Conservation (phyloP, 441 rosid genomes). For the Erodium trifolium region DNA sequence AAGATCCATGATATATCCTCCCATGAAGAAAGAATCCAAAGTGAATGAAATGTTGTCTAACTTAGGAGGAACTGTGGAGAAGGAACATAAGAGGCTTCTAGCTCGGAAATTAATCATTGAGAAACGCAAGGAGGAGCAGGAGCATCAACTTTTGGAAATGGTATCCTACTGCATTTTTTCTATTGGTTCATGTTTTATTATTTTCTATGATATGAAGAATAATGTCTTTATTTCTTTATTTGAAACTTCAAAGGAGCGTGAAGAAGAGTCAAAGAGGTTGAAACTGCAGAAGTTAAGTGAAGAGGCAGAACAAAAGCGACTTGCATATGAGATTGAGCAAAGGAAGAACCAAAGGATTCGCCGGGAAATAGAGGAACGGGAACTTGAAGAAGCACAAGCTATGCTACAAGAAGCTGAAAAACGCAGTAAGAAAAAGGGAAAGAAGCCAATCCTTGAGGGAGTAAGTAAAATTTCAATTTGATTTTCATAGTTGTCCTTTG, state of each 20-base stretch:
- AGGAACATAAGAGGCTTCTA: constrained; percentile 87
- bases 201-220: not conserved
- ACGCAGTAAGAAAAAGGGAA: constrained; percentile 66
- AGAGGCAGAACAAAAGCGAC: constrained; percentile 92
- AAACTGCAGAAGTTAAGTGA: constrained; percentile 74
- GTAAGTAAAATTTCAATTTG: constrained; percentile 33
- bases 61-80: constrained; percentile 72
- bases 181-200: not conserved
- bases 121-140: constrained; percentile 95
- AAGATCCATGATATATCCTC: constrained; percentile 63
- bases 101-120: constrained; percentile 93
- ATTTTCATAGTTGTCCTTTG: not conserved
- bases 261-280: constrained; percentile 76
- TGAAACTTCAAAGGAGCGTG: constrained; percentile 55
- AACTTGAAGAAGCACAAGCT: constrained; percentile 85
- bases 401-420: constrained; percentile 73
- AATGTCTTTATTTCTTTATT: not conserved
- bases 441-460: constrained; percentile 71
- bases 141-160: constrained; percentile 88
- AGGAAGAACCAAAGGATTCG: constrained; percentile 70
- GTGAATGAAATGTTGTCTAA: constrained; percentile 61
- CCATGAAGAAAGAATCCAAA: constrained; percentile 60
- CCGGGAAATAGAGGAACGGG: constrained; percentile 81
- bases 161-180: constrained; percentile 26
- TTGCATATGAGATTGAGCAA: constrained; percentile 67